phyloP scores from a whole-genome alignment of 768 basidiomycete species.

The Mycena floridula region DNA sequence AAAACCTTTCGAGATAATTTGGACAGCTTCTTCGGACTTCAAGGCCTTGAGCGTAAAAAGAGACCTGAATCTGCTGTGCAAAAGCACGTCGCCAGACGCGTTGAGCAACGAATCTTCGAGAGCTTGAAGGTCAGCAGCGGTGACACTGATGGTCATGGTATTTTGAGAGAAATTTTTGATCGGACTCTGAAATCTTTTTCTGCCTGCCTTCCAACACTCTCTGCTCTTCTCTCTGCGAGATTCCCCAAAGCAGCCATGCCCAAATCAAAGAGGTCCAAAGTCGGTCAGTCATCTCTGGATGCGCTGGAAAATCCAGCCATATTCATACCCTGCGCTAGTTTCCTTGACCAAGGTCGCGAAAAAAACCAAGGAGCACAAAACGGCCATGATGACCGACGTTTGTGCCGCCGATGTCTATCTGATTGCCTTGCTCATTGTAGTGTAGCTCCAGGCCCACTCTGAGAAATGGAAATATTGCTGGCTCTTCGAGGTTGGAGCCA shows the following conservation, averaged over 20 bases:
- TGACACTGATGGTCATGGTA: slow-evolving; percentile 29
- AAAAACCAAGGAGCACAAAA: slow-evolving; percentile 91
- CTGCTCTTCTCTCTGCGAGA: too few relatives aligned
- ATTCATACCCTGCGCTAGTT: slow-evolving; percentile 39
- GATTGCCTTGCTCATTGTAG: slow-evolving; percentile 4
- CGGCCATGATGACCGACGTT: slow-evolving; percentile 74
- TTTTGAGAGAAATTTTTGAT: slow-evolving; percentile 27
- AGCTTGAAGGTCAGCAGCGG: slow-evolving; percentile 49
- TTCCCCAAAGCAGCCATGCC: slow-evolving; percentile 79
- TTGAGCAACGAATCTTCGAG: slow-evolving; percentile 82
- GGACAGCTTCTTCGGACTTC: slow-evolving; percentile 70
- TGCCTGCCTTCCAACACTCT: slow-evolving; percentile 3
- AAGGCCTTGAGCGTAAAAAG: slow-evolving; percentile 89
- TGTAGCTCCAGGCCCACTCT: slow-evolving; percentile 71
- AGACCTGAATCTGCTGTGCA: slow-evolving; percentile 86
- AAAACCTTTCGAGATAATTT: slow-evolving; percentile 80
- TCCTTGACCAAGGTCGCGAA: slow-evolving; percentile 92
- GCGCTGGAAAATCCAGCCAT: slow-evolving; percentile 4
- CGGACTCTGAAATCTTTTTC: slow-evolving; percentile 43
- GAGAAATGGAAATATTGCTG: slow-evolving; percentile 96
- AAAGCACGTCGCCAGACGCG: slow-evolving; percentile 56
- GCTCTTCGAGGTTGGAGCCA: slow-evolving; percentile 91
- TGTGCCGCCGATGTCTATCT: too few relatives aligned
- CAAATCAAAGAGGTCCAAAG: slow-evolving; percentile 81
- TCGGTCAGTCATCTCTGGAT: slow-evolving; percentile 57